Conservation (phyloP, 2,329 filamentous ascomycete genomes). For the Ophiosphaerella herpotricha region DNA sequence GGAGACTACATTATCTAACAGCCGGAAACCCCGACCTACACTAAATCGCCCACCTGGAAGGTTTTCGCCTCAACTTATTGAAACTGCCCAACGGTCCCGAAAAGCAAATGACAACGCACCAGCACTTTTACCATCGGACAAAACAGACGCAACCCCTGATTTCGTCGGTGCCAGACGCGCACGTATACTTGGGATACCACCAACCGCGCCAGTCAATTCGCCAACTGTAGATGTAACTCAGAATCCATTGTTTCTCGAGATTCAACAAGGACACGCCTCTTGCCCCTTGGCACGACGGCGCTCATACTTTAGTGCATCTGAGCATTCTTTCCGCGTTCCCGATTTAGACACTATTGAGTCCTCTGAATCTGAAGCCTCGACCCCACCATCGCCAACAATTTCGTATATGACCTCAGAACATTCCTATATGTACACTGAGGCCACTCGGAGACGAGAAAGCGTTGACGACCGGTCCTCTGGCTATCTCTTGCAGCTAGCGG, state of each 20-base stretch:
- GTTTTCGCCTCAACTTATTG: constrained; percentile 81
- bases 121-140: constrained; percentile 67
- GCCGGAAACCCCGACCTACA: constrained; percentile 25
- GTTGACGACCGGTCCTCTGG: constrained; percentile 77
- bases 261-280: constrained; percentile 38
- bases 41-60: constrained; percentile 46
- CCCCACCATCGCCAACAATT: constrained; percentile 51
- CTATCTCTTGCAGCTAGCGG: constrained; percentile 78
- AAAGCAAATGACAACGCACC: constrained; percentile 68
- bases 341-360: constrained; percentile 66
- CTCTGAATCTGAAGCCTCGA: constrained; percentile 59
- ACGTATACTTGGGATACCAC: constrained; percentile 53
- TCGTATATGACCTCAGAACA: constrained; percentile 56
- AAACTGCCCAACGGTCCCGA: constrained; percentile 74
- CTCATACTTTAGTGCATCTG: constrained; percentile 47
- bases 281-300: constrained; percentile 34
- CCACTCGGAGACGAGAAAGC: constrained; percentile 63
- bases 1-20: constrained; percentile 30
- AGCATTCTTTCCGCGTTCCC: constrained; percentile 64
- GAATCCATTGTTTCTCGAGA: constrained; percentile 43
- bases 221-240: constrained; percentile 35
- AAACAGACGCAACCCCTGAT: constrained; percentile 71
- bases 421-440: constrained; percentile 56
- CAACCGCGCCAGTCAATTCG: constrained; percentile 52
- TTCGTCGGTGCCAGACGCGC: constrained; percentile 29